Evolutionary conservation across 139 green algal species (phyloP).

Genomic region (Klebsormidium nitens): DNA sequence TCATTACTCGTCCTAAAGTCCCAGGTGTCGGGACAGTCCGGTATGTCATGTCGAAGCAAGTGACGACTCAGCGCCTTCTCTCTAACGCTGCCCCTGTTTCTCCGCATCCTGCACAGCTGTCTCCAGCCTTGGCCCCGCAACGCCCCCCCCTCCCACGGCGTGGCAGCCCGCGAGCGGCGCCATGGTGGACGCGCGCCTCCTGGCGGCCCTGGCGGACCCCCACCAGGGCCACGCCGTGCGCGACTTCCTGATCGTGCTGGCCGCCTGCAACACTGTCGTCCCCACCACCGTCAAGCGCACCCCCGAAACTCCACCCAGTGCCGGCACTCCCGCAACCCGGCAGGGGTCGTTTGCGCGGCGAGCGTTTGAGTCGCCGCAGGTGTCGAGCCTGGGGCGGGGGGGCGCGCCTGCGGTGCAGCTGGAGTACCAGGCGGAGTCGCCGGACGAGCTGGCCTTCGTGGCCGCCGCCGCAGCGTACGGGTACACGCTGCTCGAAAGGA

Average conservation of each 20-base stretch:
- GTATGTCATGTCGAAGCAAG: too few species aligned
- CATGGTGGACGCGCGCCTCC: background rate
- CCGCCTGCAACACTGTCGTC: slow-evolving; percentile 39
- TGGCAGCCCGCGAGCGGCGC: slow-evolving; percentile 3
- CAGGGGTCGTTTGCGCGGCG: background rate
- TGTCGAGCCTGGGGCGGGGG: slow-evolving; percentile 76
- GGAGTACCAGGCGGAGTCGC: slow-evolving; percentile 72
- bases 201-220: slow-evolving; percentile 1
- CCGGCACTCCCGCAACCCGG: background rate
- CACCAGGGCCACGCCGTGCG: background rate
- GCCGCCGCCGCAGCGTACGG: slow-evolving; percentile 50
- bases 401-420: slow-evolving; percentile 52
- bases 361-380: slow-evolving; percentile 57
- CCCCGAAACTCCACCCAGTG: background rate
- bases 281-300: slow-evolving; percentile 11
- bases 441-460: slow-evolving; percentile 78
- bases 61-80: too few species aligned
- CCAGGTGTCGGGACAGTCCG: too few species aligned
- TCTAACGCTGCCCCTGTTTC: too few species aligned
- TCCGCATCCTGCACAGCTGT: too few species aligned
- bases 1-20: too few species aligned
- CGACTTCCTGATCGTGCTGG: slow-evolving; percentile 34
- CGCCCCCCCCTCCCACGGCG: too few species aligned
- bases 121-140: too few species aligned
- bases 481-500: slow-evolving; percentile 26